Base-by-base conservation (phyloP, 805 yeast species). In the Saccharomycopsis malanga region DNA sequence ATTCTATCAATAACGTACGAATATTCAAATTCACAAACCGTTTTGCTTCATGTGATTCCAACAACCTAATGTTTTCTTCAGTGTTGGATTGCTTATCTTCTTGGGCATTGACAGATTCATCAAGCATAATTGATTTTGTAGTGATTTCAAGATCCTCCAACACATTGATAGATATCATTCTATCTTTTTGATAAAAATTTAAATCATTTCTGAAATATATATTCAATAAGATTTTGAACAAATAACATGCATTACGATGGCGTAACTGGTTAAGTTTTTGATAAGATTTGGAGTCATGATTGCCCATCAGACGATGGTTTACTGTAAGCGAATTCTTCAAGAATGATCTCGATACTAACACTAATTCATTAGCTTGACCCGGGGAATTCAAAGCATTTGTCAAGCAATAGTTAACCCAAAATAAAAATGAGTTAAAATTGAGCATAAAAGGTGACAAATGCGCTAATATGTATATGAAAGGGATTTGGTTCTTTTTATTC, bases 381-480 rank as follows among this genome's bases (percentile, higher is more conserved):
- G 54, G 47, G n/a, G 52, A 48, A 27, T 51, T 51, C n/a, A 51
- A 30, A n/a, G 54, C 54, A 36, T 42, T 52, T 18, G 52, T 42
- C 17, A 51, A 27, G 15, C 45, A 41, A 34, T 48, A 42, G 36
- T 51, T 51, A 21, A 48, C 22, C 54, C 54, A 51, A 24, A 18
- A 44, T 20, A 51, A 14, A 21, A 51, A 20, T 1, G 45, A 34
- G 15, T 39, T 27, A 27, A 37, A 48, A 22, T 41, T 37, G 1
- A 51, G 9, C 3, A 51, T 45, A 17, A 32, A 48, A 6, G 49
- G 50, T 14, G 30, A 12, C 14, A 51, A 22, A 22, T 30, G 30
- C 4, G 50, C 34, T 42, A 51, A 17, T 7, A 51, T 48, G 39
- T 43, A 22, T 9, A 45, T 24, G 27, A 48, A 45, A 2, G 42